Percentiles rank a stretch among this genome's conserved stretches.
phyloP scores from a whole-genome alignment of 257 asterid genomes.

The Ilex asprella region DNA sequence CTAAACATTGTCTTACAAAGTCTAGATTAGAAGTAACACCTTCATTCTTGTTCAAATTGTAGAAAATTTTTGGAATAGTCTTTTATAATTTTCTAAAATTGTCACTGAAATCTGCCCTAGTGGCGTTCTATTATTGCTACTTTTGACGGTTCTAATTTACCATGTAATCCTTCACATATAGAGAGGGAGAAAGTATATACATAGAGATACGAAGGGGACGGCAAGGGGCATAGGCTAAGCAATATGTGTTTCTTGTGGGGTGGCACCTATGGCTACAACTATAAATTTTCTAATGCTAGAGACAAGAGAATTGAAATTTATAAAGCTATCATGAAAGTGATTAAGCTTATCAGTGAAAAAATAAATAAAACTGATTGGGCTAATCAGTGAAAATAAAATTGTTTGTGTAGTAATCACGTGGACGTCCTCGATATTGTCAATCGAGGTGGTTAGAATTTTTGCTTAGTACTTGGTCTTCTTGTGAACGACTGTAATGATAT shows the following conservation, averaged over 20 bases:
- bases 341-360: too few species aligned
- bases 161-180: too few species aligned
- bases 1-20: too few species aligned
- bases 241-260: background rate
- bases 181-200: background rate
- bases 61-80: too few species aligned
- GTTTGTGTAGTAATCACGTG: constrained; percentile 20
- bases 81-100: too few species aligned
- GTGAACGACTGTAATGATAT: background rate
- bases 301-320: background rate
- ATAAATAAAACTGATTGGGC: background rate
- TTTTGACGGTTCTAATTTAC: too few species aligned
- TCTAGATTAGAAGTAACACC: too few species aligned
- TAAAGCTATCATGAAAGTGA: background rate
- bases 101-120: too few species aligned
- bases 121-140: too few species aligned
- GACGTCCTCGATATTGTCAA: constrained; percentile 7
- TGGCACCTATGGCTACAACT: background rate
- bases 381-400: background rate
- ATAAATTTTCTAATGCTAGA: background rate
- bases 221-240: background rate
- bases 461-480: constrained; percentile 4
- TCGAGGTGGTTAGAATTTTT: background rate
- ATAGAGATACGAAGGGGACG: background rate
- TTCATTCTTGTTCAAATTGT: too few species aligned